Conservation (phyloP, 2,329 filamentous ascomycete genomes). For the Tricladium varicosporioides region DNA sequence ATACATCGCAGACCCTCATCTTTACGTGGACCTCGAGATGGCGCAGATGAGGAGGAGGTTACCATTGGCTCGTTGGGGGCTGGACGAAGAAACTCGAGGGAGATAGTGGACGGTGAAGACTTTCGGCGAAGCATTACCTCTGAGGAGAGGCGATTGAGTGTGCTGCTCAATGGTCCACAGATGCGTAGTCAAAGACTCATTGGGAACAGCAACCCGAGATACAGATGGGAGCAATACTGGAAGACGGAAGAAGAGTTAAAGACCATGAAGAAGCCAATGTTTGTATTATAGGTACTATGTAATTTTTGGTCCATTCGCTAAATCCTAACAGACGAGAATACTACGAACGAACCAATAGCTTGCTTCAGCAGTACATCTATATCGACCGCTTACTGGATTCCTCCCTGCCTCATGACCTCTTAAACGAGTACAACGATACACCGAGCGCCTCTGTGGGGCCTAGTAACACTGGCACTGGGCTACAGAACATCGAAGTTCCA, state of each 20-base stretch:
- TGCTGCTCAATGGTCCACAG: conserved; percentile 63
- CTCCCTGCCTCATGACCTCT: conserved; percentile 83
- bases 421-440: conserved; percentile 78
- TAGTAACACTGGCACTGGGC: conserved; percentile 37
- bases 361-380: conserved; percentile 90
- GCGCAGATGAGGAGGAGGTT: conserved; percentile 27
- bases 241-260: conserved; percentile 74
- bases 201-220: conserved; percentile 77
- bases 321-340: conserved; percentile 61
- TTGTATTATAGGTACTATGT: conserved; percentile 25
- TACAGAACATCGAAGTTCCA: conserved; percentile 60
- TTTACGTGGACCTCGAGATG: conserved; percentile 18
- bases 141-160: conserved; percentile 58
- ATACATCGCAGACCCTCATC: conserved; percentile 21
- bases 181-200: conserved; percentile 84
- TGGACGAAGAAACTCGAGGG: conserved; percentile 17
- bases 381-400: conserved; percentile 90
- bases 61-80: conserved; percentile 3
- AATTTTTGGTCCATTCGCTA: conserved; percentile 13
- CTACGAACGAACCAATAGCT: conserved; percentile 84
- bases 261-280: conserved; percentile 69
- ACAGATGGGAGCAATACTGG: conserved; percentile 85
- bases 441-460: conserved; percentile 16
- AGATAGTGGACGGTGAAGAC: conserved; percentile 25
- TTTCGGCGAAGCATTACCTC: conserved; percentile 15